A percentile compares a stretch with the other conserved stretches of the same genome.
Conservation (phyloP, 495 filamentous ascomycete genomes). For the Penicillium cosmopolitanum region DNA sequence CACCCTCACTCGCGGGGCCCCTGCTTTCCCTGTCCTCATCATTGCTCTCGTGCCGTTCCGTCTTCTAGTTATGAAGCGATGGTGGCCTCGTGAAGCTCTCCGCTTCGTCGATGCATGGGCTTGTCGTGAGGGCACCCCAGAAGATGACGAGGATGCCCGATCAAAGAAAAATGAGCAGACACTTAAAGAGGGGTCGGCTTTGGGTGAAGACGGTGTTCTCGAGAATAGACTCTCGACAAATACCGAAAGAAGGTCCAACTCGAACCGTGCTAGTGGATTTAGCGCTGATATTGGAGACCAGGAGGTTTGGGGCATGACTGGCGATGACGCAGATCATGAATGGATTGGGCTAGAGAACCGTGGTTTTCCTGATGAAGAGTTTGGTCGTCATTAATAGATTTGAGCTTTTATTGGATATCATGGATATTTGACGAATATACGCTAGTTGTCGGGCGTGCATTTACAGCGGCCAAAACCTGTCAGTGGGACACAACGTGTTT, state of each 20-base stretch:
- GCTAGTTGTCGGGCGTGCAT: neutral
- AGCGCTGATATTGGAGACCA: constrained; percentile 13
- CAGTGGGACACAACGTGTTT: no score
- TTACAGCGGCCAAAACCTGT: no score
- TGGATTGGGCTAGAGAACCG: constrained; percentile 34
- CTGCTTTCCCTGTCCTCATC: constrained; percentile 69
- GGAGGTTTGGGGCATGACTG: constrained; percentile 7
- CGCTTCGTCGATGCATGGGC: constrained; percentile 71
- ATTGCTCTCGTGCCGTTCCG: constrained; percentile 67
- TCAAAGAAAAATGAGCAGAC: constrained; percentile 4
- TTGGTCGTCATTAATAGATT: constrained; percentile 7
- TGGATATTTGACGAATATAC: constrained; percentile 1
- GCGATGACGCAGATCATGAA: constrained; percentile 21
- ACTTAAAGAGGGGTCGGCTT: constrained; percentile 13
- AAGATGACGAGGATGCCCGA: constrained; percentile 58
- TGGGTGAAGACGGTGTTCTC: neutral
- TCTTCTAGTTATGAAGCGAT: constrained; percentile 63
- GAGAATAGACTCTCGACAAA: neutral
- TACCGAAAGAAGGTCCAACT: neutral
- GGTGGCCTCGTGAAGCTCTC: constrained; percentile 65
- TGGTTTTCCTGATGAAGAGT: constrained; percentile 27
- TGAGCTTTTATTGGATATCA: neutral
- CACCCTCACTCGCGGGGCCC: constrained; percentile 65
- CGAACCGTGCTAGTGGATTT: neutral
- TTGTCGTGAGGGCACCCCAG: constrained; percentile 67